These are phyloP conservation scores for Phytopythium mirpurense DNA, from an alignment of 352 stramenopile genomes.

Conservation along the genomic window DNA sequence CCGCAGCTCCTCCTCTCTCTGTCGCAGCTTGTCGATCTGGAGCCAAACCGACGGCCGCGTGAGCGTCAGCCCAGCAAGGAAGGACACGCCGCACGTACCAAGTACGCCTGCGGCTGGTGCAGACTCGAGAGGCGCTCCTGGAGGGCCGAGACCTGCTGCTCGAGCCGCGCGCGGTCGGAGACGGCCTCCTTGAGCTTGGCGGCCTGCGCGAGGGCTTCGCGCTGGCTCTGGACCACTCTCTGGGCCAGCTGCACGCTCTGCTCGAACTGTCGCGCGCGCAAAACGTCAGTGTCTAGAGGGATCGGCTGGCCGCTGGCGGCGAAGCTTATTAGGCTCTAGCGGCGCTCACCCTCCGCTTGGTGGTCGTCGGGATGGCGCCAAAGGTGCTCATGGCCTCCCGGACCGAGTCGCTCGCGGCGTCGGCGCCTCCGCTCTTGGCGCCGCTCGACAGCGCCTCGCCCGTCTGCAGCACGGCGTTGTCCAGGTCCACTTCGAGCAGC, in stretches of 20 bases:
- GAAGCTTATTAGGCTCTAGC: no score
- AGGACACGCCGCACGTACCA: constrained; percentile 25
- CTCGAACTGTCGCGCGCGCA: constrained; percentile 45
- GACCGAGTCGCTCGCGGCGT: constrained; percentile 11
- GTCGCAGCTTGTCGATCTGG: constrained; percentile 60
- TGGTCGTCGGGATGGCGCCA: constrained; percentile 54
- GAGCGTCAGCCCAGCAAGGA: not conserved
- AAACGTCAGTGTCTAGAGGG: not conserved
- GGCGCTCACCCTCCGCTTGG: constrained; percentile 48
- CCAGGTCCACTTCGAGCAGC: constrained; percentile 65
- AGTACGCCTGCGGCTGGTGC: constrained; percentile 68
- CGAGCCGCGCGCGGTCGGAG: constrained; percentile 22
- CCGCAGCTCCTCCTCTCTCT: constrained; percentile 40
- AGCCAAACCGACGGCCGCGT: not conserved
- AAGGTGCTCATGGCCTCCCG: constrained; percentile 57
- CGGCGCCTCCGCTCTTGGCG: not conserved
- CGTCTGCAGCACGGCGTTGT: constrained; percentile 59
- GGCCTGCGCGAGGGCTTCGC: constrained; percentile 35
- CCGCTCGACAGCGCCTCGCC: constrained; percentile 26
- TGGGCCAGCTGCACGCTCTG: constrained; percentile 67
- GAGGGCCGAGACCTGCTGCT: constrained; percentile 23
- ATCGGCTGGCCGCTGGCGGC: no score
- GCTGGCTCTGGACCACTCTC: constrained; percentile 62
- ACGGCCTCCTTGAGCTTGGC: constrained; percentile 27
- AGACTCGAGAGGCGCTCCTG: constrained; percentile 40